phyloP scores from a whole-genome alignment of 148 eudicot genomes.

The Chenopodium suecicum region DNA sequence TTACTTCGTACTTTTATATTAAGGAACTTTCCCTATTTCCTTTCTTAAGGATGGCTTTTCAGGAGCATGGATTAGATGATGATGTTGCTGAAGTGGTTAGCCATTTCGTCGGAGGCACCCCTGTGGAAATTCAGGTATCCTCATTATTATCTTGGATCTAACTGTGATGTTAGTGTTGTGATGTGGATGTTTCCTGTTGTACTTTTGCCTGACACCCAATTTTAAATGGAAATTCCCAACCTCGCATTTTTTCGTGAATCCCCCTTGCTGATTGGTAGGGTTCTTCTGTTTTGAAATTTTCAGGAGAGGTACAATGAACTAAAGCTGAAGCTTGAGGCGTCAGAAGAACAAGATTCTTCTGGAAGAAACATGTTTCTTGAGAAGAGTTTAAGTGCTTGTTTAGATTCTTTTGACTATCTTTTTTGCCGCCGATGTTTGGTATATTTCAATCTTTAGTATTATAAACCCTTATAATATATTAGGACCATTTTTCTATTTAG shows the following conservation, averaged over 20 bases:
- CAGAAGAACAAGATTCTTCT: conserved; percentile 26
- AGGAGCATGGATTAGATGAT: conserved; percentile 60
- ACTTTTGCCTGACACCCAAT: not conserved
- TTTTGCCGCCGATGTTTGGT: conserved; percentile 99
- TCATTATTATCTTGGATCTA: not conserved
- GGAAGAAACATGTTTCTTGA: conserved; percentile 41
- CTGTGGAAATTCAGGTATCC: conserved; percentile 67
- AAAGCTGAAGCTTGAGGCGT: conserved; percentile 42
- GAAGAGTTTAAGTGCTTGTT: conserved; percentile 66
- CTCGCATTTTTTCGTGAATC: not conserved
- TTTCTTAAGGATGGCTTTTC: conserved; percentile 58
- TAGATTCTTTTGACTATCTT: conserved; percentile 86
- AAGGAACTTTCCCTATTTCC: conserved; percentile 2
- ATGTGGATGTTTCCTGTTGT: not conserved
- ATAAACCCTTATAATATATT: not conserved
- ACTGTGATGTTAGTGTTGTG: not conserved
- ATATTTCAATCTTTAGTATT: conserved; percentile 17
- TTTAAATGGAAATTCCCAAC: not conserved
- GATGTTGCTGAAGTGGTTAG: conserved; percentile 59
- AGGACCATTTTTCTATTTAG: not conserved
- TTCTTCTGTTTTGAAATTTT: conserved; percentile 22
- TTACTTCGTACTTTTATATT: not conserved
- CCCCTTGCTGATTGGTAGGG: conserved; percentile 2
- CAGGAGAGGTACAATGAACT: conserved; percentile 73
- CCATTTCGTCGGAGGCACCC: conserved; percentile 61